Evolutionary conservation across 345 rosid genomes (phyloP).

Genomic region (Eucalyptus pumila): DNA sequence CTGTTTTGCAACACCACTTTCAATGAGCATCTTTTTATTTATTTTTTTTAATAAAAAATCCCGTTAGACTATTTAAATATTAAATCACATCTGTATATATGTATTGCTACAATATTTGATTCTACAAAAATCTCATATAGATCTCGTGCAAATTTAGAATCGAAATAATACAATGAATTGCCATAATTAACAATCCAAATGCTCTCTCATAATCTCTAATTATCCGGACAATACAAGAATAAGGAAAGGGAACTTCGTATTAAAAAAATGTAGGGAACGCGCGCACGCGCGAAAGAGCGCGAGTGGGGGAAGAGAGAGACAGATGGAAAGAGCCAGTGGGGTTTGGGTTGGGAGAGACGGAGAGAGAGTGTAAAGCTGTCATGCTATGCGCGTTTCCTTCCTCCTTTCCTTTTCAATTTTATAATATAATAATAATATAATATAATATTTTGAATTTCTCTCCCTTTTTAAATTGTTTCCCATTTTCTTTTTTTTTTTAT

Average conservation of each 20-base stretch:
- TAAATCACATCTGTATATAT: no score
- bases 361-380: neutral
- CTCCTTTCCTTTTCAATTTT: neutral
- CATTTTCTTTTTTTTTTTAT: neutral
- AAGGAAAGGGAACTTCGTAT: neutral
- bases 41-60: neutral
- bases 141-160: neutral
- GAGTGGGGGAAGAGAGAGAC: neutral
- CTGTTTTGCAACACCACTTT: no score
- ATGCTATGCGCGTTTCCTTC: neutral
- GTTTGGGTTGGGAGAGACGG: neutral
- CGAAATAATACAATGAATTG: neutral
- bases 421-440: neutral
- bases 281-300: neutral
- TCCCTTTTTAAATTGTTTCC: neutral
- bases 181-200: neutral
- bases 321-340: neutral
- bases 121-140: no score
- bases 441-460: neutral
- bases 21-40: neutral
- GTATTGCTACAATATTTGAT: no score
- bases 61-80: no score
- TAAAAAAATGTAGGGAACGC: neutral
- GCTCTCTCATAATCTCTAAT: neutral
- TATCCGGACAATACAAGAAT: neutral